Conservation (phyloP, 177 flowering plant species). For the Vitis hybrid region DNA sequence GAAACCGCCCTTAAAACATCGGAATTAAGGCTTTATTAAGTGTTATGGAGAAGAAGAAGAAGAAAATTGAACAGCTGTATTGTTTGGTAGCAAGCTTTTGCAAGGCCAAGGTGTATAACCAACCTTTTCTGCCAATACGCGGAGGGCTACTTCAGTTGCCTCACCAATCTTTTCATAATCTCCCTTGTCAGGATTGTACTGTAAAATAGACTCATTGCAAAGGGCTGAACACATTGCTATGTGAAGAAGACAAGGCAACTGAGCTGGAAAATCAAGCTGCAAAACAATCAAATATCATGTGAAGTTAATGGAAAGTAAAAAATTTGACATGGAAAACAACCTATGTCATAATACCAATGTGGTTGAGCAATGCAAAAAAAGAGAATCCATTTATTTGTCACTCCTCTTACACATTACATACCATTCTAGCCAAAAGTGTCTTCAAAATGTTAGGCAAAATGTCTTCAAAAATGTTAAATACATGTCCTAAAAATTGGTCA, state of each 20-base stretch:
- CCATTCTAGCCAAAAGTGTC: no score
- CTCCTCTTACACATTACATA: no score
- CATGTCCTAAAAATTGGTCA: no score
- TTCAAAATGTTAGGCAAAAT: no score
- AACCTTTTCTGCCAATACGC: constrained; percentile 94
- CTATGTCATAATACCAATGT: no score
- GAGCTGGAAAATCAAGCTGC: constrained; percentile 93
- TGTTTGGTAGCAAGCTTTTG: not conserved
- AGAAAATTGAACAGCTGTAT: not conserved
- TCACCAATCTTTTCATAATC: constrained; percentile 95
- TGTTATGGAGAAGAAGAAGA: not conserved
- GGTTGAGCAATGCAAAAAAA: not conserved
- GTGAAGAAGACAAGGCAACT: constrained; percentile 83
- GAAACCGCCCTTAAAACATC: not conserved
- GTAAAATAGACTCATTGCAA: constrained; percentile 91
- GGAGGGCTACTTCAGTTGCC: constrained; percentile 98
- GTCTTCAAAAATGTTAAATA: no score
- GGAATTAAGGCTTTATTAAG: not conserved
- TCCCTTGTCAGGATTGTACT: constrained; percentile 88
- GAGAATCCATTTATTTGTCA: not conserved
- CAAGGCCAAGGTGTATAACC: not conserved
- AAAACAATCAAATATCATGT: constrained; percentile 18
- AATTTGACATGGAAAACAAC: no score
- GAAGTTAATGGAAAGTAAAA: not conserved
- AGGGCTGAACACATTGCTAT: constrained; percentile 95